Evolutionary conservation across 441 rosid species (phyloP), one percentile per base, ranked within the genome.

Genomic region (Croton laevigatus): DNA sequence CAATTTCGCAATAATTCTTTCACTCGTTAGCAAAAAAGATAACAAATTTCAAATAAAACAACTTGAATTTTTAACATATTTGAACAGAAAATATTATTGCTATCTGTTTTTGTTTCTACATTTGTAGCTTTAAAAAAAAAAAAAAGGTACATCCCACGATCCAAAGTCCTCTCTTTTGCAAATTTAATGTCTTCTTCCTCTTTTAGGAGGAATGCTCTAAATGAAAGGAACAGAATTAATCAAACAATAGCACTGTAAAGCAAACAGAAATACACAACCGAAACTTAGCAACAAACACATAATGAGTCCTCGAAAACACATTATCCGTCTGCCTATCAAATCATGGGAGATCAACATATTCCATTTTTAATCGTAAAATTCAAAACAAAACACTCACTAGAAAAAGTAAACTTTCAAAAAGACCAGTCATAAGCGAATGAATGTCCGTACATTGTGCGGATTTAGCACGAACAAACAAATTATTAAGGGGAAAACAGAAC

Each of bases 381-480:
- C 5, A 48, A 49, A 49, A 3, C 8, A 40, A 40, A 40, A 40
- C 5, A 40, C 44, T 40, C 17, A 17, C 16, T 12, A 44, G 11
- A 69, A 71, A 57, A 57, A 20, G 38, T 34, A 38, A n/a, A 63
- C 20, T 55, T 36, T 27, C 48, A 57, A 42, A 71, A 9, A 37
- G 59, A 71, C 60, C 52, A 48, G 53, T 13, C 36, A 22, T 57
- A 23, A 55, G 48, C 64, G 53, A n/a, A 45, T 20, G n/a, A 75
- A 45, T 53, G 54, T n/a, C 71, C 76, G 61, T 68, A 74, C 84
- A 83, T 83, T 79, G 78, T 59, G 55, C 14, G 62, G 80, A 78
- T 68, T 71, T 59, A 69, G 74, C 75, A 36, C 44, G 19, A 59
- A 70, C 6, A 46, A 44, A 65, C 23, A 64, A 23, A 42, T 45